Percentiles rank a stretch among this genome's conserved stretches.
These are phyloP conservation scores for Odontarrhena argentea DNA, from an alignment of 345 rosid species.

Conservation along the genomic window DNA sequence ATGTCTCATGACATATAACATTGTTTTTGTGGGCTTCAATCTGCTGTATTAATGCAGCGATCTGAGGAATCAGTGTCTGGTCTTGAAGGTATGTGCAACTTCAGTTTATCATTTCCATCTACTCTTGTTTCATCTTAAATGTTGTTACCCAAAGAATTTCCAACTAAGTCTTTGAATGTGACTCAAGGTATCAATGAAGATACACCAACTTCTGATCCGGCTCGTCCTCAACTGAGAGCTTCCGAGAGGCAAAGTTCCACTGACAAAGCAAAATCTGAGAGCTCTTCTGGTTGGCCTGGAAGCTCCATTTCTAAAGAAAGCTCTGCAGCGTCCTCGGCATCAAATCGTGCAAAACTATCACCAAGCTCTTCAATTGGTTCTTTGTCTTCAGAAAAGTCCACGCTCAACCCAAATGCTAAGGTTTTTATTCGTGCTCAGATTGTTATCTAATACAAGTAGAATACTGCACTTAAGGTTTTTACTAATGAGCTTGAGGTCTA, in stretches of 20 bases:
- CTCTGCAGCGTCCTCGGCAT: constrained; percentile 43
- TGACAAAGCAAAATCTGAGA: constrained; percentile 44
- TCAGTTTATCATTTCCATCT: not conserved
- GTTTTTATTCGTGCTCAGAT: constrained; percentile 36
- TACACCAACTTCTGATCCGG: constrained; percentile 35
- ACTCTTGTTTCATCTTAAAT: not conserved
- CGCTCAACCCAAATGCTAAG: constrained; percentile 89
- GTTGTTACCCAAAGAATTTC: not conserved
- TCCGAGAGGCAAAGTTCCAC: constrained; percentile 26
- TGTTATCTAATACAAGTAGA: not conserved
- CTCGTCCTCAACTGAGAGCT: constrained; percentile 41
- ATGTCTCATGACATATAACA: constrained; percentile 11
- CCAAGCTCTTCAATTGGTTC: constrained; percentile 88
- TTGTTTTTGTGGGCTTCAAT: constrained; percentile 18
- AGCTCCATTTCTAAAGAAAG: constrained; percentile 62
- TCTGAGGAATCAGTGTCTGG: constrained; percentile 39
- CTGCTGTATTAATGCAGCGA: constrained; percentile 26
- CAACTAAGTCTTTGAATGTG: constrained; percentile 20
- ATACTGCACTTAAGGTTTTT: not conserved
- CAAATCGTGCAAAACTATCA: constrained; percentile 60
- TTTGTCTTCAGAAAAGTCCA: constrained; percentile 68
- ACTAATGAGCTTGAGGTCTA: constrained; percentile 5
- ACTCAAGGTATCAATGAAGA: constrained; percentile 48
- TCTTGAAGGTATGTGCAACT: constrained; percentile 34
- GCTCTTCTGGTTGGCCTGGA: constrained; percentile 43